Base-by-base conservation (phyloP, 371 early-diverging fungal genomes). In the Rhizopus microsporus region DNA sequence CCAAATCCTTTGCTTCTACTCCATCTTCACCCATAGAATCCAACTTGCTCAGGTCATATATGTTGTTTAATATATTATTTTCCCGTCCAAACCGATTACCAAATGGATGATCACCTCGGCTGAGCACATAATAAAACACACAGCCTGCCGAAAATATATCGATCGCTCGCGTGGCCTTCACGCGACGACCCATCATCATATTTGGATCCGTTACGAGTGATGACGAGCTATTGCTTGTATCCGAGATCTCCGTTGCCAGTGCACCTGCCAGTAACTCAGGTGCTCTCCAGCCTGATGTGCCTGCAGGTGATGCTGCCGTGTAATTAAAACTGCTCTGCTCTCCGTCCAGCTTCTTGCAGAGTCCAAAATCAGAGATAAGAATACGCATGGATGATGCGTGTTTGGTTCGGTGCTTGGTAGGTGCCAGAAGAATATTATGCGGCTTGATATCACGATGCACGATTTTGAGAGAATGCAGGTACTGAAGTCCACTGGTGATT, bases 231-330 rank as follows among this genome's bases (percentile, higher is more conserved):
- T 54, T 51, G 12, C 66, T 71, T 13, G 61, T 67, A 39, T 68
- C 64, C 0, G 68, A 65, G 0, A 63, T 63, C 12, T 67, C 59
- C 4, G 72, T 69, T 12, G 69, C 68, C 16, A 71, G 37, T 7
- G 63, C 67, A 12, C 72, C 70, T n/a, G 78, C 74, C 33, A 88
- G 61, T 29, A 84, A 83, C 70, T 98, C 99, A 3, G 97, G 96
- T 3, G 98, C 97, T n/a, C 99, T 81, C 99, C 99, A 98, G 1
- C 99, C 99, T 51, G 91, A 80, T 3, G 98, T 98, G 29, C 94
- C 94, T 32, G 84, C 90, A 16, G 87, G 87, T 29, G 80, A 84
- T 40, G 82, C 84, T 6, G 85, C 83, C 0, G 98, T 95, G 70
- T 94, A 90, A 68, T 94, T 89, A 71, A 98, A 97, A 38, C 93